Evolutionary conservation across 306 rosid species (phyloP).

Genomic region (Inga oerstediana): DNA sequence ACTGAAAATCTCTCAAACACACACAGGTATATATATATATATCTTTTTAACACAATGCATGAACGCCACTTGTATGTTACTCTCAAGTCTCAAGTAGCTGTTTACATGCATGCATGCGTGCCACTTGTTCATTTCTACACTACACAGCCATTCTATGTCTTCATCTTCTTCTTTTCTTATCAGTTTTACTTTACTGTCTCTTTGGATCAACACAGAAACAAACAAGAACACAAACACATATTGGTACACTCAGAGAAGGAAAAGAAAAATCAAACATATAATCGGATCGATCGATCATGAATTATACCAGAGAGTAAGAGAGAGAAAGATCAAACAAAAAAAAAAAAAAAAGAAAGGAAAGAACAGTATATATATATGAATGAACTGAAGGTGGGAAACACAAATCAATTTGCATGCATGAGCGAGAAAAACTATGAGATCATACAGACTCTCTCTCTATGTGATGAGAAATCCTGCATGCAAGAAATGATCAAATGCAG

Average conservation of each 20-base stretch:
- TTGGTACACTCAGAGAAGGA: neutral
- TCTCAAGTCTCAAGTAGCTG: conserved; percentile 9
- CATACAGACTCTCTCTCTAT: neutral
- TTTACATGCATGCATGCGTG: conserved; percentile 63
- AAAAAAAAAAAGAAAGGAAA: neutral
- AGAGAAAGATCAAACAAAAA: neutral
- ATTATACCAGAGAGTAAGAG: neutral
- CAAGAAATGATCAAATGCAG: conserved; percentile 21
- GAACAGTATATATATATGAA: neutral
- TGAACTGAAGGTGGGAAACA: neutral
- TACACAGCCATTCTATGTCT: conserved; percentile 25
- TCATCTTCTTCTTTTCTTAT: conserved; percentile 8
- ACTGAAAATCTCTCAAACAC: neutral
- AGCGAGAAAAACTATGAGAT: neutral
- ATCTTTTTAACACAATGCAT: conserved; percentile 37
- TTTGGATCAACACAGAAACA: neutral
- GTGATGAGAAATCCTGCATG: conserved; percentile 27
- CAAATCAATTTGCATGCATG: neutral
- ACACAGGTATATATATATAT: neutral
- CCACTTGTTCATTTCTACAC: conserved; percentile 57
- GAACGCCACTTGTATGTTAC: conserved; percentile 41
- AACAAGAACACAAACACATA: neutral
- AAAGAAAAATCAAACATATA: neutral
- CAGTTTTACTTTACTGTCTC: conserved; percentile 29
- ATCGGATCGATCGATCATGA: neutral